phyloP scores from a whole-genome alignment of 371 early-diverging fungal species.

The Mortierella sp. region DNA sequence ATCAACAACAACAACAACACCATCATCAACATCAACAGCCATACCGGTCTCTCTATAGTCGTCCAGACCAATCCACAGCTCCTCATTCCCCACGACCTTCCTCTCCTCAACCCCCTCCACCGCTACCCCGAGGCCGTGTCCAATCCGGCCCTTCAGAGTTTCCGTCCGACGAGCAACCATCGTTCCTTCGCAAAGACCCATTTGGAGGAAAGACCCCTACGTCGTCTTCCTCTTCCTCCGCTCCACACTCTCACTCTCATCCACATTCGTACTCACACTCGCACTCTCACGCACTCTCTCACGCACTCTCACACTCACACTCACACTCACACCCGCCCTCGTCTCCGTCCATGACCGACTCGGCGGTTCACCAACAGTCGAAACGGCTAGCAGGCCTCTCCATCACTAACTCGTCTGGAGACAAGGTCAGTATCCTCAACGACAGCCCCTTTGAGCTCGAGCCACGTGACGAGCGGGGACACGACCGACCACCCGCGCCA shows the following conservation, averaged over 20 bases:
- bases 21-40: conserved; percentile 29
- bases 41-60: conserved; percentile 34
- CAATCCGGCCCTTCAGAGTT: too few species aligned
- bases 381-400: conserved; percentile 48
- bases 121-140: too few species aligned
- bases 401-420: conserved; percentile 50
- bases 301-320: neutral
- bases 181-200: conserved; percentile 11
- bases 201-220: conserved; percentile 5
- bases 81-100: conserved; percentile 2
- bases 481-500: too few species aligned
- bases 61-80: conserved; percentile 7
- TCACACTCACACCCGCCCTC: neutral
- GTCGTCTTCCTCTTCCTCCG: neutral
- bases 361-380: conserved; percentile 44
- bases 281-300: neutral
- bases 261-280: neutral
- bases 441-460: conserved; percentile 31
- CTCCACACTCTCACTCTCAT: neutral
- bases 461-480: neutral
- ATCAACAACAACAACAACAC: too few species aligned
- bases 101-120: neutral
- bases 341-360: conserved; percentile 25
- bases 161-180: neutral
- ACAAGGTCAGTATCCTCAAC: conserved; percentile 48